Percentiles rank a stretch among this genome's conserved stretches.
Conservation (phyloP, 768 basidiomycete species). For the Imleria badia region DNA sequence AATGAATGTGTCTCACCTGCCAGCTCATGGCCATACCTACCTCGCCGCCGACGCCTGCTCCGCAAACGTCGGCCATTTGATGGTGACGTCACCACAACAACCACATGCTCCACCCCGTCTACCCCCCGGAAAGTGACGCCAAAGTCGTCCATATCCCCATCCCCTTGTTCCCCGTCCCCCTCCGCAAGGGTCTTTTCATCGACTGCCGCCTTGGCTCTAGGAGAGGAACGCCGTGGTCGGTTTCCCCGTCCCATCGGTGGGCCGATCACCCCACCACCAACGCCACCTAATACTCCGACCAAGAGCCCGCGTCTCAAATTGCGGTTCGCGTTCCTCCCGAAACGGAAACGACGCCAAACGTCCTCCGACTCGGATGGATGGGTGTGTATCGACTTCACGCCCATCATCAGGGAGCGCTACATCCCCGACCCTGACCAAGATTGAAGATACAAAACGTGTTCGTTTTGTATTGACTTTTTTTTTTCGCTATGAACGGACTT, state of each 20-base stretch:
- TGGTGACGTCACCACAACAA: not conserved
- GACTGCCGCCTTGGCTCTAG: not conserved
- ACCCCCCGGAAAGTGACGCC: slow-evolving; percentile 12
- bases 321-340: slow-evolving; percentile 16
- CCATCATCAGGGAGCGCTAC: slow-evolving; percentile 20
- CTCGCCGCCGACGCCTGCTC: slow-evolving; percentile 26
- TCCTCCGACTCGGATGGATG: slow-evolving; percentile 26
- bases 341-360: slow-evolving; percentile 14
- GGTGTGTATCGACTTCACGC: slow-evolving; percentile 32
- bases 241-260: not conserved
- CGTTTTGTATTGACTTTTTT: no score
- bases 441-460: not conserved
- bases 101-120: slow-evolving; percentile 4
- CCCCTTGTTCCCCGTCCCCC: slow-evolving; percentile 2
- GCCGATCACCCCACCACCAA: not conserved
- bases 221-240: slow-evolving; percentile 3
- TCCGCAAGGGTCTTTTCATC: slow-evolving; percentile 1
- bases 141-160: not conserved
- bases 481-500: not conserved
- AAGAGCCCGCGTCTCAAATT: slow-evolving; percentile 17
- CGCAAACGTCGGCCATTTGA: slow-evolving; percentile 30
- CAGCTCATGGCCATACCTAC: slow-evolving; percentile 23
- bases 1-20: slow-evolving; percentile 10
- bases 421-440: slow-evolving; percentile 17
- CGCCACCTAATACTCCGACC: slow-evolving; percentile 12